Base-by-base conservation (phyloP, 768 basidiomycete species). In the Termitomyces sp. region DNA sequence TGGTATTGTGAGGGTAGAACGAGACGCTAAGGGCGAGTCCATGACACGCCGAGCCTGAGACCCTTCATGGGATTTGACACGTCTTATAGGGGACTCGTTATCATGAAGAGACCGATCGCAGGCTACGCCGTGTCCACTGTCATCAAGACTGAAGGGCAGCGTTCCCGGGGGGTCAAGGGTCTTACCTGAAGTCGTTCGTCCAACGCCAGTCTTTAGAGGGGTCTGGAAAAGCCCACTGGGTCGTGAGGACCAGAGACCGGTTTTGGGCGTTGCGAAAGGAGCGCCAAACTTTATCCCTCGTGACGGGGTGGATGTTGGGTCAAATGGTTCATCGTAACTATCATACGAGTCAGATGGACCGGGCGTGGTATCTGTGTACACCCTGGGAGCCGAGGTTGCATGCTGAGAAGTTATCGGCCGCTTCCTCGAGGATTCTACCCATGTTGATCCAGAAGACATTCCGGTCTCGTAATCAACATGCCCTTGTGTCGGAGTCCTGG, bases 291-390 rank as follows among this genome's bases (percentile, higher is more conserved):
- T 83, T 63, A 90, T 84, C 4, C 89, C 88, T 45, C 90, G 76
- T n/a, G 90, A 91, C 4, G 90, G 90, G 9, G 90, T 91, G 20
- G 88, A 87, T 26, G 85, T 84, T 5, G 89, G 88, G 68, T 92
- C 89, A 65, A 90, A 92, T 1, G 84, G 81, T 5, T 83, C 83
- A 18, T 86, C 83, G 22, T 70, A 69, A 4, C 63, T 64, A 49
- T 54, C 58, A 58, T 61, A 70, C 18, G 59, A 49, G 41, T 78
- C 77, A 49, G 71, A 67, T 31, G 72, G 65, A 34, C 74, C 68
- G 31, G 79, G 77, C 8, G 75, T 75, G 49, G 65, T 70, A 28
- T 58, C 55, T 0, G 69, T 66, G 62, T 79, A 77, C 49, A 79
- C 69, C 33, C 72, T 73, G 33, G 72, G 72, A 55, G 70, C 72